Conservation (phyloP, 257 asterid species). For the Nicotiana noctiflora region DNA sequence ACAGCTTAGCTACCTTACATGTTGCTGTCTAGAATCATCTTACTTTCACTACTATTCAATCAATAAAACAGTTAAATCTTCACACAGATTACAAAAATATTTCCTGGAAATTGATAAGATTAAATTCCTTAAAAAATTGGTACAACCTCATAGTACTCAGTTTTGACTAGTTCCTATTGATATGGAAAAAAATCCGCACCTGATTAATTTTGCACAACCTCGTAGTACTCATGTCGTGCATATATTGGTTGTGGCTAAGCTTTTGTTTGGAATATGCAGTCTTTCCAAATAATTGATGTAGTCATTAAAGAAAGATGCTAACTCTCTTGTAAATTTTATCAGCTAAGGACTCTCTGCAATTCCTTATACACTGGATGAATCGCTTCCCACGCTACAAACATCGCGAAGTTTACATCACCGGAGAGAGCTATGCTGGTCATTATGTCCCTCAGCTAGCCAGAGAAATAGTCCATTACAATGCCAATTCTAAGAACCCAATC, state of each 20-base stretch:
- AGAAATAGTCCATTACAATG: constrained; percentile 54
- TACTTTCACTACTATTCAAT: neutral
- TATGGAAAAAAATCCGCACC: neutral
- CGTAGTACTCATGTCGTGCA: no score
- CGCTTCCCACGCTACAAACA: constrained; percentile 76
- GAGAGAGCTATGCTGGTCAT: constrained; percentile 97
- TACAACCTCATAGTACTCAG: neutral
- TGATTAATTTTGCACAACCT: neutral
- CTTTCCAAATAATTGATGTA: no score
- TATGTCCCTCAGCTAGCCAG: constrained; percentile 84
- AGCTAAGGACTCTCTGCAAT: constrained; percentile 79
- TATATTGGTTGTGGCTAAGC: no score
- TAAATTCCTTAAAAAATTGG: neutral
- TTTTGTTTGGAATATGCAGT: no score
- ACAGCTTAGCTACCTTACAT: neutral
- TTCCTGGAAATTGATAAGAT: neutral
- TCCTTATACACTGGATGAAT: constrained; percentile 71
- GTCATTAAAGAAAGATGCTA: neutral
- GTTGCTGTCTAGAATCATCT: neutral
- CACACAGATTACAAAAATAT: neutral
- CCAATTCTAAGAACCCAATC: constrained; percentile 38
- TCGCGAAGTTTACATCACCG: constrained; percentile 60
- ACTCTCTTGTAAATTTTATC: neutral
- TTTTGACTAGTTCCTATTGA: neutral
- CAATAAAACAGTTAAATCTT: neutral